phyloP scores from a whole-genome alignment of 2,329 filamentous ascomycete species.

The Boeremia lycopersici region DNA sequence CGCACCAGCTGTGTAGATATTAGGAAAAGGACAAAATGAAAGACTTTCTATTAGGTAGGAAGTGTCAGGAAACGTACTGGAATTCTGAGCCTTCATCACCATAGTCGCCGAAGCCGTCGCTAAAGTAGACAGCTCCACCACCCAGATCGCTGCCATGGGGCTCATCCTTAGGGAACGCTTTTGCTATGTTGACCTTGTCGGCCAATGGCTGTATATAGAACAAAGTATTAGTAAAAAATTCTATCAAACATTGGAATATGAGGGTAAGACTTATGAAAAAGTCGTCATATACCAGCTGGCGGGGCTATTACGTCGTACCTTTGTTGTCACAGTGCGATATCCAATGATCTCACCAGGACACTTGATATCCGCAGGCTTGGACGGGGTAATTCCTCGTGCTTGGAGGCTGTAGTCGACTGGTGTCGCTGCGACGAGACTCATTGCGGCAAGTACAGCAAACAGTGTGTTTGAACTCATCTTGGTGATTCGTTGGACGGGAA shows the following conservation, averaged over 20 bases:
- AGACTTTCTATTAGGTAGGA: not conserved
- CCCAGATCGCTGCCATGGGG: not conserved
- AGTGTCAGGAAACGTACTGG: too few species aligned
- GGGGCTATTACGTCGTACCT: not conserved
- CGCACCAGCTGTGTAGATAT: not conserved
- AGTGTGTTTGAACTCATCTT: not conserved
- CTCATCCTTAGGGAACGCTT: not conserved
- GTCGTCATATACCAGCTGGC: not conserved
- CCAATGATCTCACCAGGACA: not conserved
- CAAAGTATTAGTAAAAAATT: too few species aligned
- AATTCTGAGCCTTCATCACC: not conserved
- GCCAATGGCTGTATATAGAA: not conserved
- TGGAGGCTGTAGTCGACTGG: not conserved
- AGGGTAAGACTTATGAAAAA: not conserved
- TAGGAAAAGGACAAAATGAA: not conserved
- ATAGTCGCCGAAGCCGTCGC: not conserved
- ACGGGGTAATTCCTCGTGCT: not conserved
- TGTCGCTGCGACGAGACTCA: not conserved
- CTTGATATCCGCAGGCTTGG: not conserved
- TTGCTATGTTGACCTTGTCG: not conserved
- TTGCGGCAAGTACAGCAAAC: not conserved
- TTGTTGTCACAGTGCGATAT: not conserved
- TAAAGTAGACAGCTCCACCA: not conserved
- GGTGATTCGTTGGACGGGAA: not conserved
- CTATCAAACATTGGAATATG: too few species aligned